Evolutionary conservation across 768 basidiomycete genomes (phyloP), one percentile per base, ranked within the genome.

Genomic region (Russula vinacea): DNA sequence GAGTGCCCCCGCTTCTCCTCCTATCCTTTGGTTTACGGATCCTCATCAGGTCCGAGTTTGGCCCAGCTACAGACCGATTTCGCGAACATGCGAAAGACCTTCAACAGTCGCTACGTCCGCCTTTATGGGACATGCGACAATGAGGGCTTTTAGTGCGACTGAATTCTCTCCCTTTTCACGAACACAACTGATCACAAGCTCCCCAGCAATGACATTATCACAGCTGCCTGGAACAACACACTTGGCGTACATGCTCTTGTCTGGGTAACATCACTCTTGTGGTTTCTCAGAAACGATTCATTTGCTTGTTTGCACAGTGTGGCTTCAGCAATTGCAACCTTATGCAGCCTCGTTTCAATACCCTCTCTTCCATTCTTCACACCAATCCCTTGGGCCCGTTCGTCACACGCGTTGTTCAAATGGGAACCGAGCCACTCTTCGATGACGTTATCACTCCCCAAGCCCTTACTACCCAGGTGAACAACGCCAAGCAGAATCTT

Each of bases 191-290:
- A 54, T 32, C 19, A 56, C 33, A 5, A 58, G 22, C 24, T 45
- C 16, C 80, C 13, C 61, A 81, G 81, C 57, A 79, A 89, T 68
- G 77, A 87, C 63, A 72, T 88, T 45, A 76, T 89, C 32, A 79
- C 85, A 39, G 87, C 88, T 33, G 87, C 87, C 9, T 89, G 86
- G 86, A 73, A 76, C 24, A 83, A 84, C 42, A 79, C 81, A 14
- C 74, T 90, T 24, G 87, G 88, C 55, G 83, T 90, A 4, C 87
- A 89, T 66, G 85, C 86, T 24, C 74, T 89, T 24, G 83, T 89
- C 62, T 90, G 87, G 87, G 87, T 87, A 71, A 63, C 78, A 53
- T 33, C 24, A 40, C n/a, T 45, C 42, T 11, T 19, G 8, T 19
- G 10, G 9, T 11, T 6, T 4, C 7, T 32, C 17, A 7, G 3